phyloP scores from a whole-genome alignment of 768 basidiomycete species.

The Pleurotus platypus region DNA sequence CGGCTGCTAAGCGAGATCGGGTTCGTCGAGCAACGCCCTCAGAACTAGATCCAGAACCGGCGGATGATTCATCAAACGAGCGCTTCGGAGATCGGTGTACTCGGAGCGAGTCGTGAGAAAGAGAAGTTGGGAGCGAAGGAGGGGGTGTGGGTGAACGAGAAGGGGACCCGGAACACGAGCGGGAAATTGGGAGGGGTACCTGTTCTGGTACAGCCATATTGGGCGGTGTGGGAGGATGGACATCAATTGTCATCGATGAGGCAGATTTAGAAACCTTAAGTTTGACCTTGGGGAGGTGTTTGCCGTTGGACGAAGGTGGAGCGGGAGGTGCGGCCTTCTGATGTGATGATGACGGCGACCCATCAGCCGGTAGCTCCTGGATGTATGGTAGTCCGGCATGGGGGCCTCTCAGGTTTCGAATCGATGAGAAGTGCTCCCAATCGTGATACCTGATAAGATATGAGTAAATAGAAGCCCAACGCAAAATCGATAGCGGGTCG shows the following conservation, averaged over 20 bases:
- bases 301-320: constrained; percentile 16
- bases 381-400: constrained; percentile 73
- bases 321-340: constrained; percentile 15
- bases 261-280: neutral
- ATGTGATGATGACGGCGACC: constrained; percentile 20
- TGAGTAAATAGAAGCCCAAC: neutral
- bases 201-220: constrained; percentile 11
- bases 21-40: constrained; percentile 23
- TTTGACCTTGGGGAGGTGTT: constrained; percentile 10
- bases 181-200: constrained; percentile 35
- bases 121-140: constrained; percentile 15
- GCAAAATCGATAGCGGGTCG: constrained; percentile 10
- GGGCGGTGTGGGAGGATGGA: constrained; percentile 19
- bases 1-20: constrained; percentile 2
- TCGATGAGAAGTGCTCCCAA: constrained; percentile 95
- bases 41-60: constrained; percentile 13
- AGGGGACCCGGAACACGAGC: constrained; percentile 25
- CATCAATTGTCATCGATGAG: neutral
- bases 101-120: constrained; percentile 20
- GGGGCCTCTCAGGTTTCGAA: constrained; percentile 82
- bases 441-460: constrained; percentile 67
- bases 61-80: constrained; percentile 50
- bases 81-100: constrained; percentile 52
- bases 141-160: constrained; percentile 13
- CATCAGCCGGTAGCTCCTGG: constrained; percentile 40